Evolutionary conservation across 352 stramenopile species (phyloP).

Genomic region (Phytophthora pini): DNA sequence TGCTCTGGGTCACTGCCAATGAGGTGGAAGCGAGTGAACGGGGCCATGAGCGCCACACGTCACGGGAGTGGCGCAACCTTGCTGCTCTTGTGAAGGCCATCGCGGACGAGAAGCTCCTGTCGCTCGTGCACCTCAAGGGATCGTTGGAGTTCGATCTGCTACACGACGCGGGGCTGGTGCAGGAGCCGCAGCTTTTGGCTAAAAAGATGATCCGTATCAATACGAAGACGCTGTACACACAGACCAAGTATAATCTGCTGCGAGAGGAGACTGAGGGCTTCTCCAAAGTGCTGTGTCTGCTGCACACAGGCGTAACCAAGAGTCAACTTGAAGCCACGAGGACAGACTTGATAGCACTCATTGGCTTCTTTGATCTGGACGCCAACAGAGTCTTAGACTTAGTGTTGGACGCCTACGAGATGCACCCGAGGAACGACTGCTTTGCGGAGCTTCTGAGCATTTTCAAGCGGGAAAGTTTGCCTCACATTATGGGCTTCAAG

Average conservation of each 20-base stretch:
- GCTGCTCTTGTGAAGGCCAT: constrained; percentile 66
- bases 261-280: constrained; percentile 97
- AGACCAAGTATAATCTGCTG: constrained; percentile 97
- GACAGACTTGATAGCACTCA: constrained; percentile 77
- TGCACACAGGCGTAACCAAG: constrained; percentile 75
- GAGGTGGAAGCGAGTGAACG: constrained; percentile 80
- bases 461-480: constrained; percentile 85
- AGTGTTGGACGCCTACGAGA: constrained; percentile 93
- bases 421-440: constrained; percentile 79
- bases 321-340: constrained; percentile 71
- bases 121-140: constrained; percentile 58
- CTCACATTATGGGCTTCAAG: constrained; percentile 94
- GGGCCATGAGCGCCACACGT: constrained; percentile 70
- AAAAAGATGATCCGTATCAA: constrained; percentile 88
- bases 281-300: constrained; percentile 90
- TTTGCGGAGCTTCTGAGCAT: constrained; percentile 72
- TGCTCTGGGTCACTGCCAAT: constrained; percentile 80
- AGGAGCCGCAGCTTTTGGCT: constrained; percentile 53
- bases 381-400: constrained; percentile 96
- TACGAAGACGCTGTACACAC: constrained; percentile 92
- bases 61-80: constrained; percentile 74
- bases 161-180: constrained; percentile 63
- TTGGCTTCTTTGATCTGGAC: constrained; percentile 96
- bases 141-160: constrained; percentile 82
- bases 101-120: constrained; percentile 74